Percentiles rank a stretch among this genome's conserved stretches.
phyloP scores from a whole-genome alignment of 2,329 filamentous ascomycete genomes.

The Anthostomella pinea region DNA sequence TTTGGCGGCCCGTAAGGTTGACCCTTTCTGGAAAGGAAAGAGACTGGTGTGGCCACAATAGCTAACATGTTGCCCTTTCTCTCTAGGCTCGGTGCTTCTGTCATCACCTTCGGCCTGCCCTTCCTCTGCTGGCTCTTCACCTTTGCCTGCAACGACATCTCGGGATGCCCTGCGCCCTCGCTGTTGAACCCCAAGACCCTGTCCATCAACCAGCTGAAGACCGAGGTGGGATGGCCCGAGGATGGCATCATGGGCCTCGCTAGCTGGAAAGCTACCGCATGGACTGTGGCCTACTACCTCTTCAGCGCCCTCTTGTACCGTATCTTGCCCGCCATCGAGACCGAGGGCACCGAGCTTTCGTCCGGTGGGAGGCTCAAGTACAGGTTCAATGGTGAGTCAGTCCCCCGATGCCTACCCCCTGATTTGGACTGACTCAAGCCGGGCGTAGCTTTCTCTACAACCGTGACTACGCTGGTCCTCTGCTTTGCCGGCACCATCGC shows the following conservation, averaged over 20 bases:
- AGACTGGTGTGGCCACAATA: background rate
- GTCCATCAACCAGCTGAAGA: conserved; percentile 68
- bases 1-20: conserved; percentile 46
- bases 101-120: conserved; percentile 76
- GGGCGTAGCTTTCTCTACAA: conserved; percentile 67
- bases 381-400: conserved; percentile 66
- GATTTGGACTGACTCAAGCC: conserved; percentile 16
- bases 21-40: too few species aligned
- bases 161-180: conserved; percentile 84
- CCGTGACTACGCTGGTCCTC: conserved; percentile 67
- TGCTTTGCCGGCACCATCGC: conserved; percentile 71
- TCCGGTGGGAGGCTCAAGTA: conserved; percentile 77
- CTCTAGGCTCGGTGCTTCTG: conserved; percentile 15
- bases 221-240: conserved; percentile 77
- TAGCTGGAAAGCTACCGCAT: conserved; percentile 67
- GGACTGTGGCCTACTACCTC: conserved; percentile 73
- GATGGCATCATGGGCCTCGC: conserved; percentile 68
- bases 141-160: conserved; percentile 87
- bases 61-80: conserved; percentile 5
- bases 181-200: conserved; percentile 70
- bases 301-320: conserved; percentile 73
- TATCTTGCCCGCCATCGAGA: conserved; percentile 70
- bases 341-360: conserved; percentile 66
- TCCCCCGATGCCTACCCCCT: background rate
- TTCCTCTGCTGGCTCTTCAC: conserved; percentile 72